These are phyloP conservation scores for Helicosporidium sp. DNA, from an alignment of 139 green algal species.

Conservation along the genomic window DNA sequence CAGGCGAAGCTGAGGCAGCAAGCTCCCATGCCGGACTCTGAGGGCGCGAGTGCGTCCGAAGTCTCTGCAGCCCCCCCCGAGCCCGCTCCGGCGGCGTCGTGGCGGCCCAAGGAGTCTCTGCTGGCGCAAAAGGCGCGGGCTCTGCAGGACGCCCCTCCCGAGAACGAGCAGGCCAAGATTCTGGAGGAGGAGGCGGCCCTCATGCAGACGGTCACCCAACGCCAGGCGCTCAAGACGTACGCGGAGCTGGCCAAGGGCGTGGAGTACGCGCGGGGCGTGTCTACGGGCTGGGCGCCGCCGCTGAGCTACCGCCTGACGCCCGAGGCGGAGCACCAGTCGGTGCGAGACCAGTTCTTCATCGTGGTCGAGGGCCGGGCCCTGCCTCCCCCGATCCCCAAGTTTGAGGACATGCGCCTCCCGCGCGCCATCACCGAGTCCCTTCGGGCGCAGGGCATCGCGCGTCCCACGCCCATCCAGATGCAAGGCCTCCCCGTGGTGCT, in stretches of 20 bases:
- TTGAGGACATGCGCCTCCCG: constrained; percentile 37
- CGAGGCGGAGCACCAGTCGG: constrained; percentile 35
- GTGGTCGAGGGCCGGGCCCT: constrained; percentile 64
- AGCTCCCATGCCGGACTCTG: too few relatives aligned
- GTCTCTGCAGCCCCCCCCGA: too few relatives aligned
- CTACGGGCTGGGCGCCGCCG: constrained; percentile 84
- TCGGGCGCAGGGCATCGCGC: constrained; percentile 58
- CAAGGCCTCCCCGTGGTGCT: constrained; percentile 79
- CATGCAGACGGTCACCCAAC: constrained; percentile 65
- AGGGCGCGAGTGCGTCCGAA: too few relatives aligned
- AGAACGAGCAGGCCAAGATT: constrained; percentile 45
- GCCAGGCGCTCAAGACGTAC: constrained; percentile 71
- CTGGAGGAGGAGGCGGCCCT: constrained; percentile 72
- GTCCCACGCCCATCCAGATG: constrained; percentile 87
- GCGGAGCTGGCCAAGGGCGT: constrained; percentile 76
- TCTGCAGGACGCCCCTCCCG: constrained; percentile 23
- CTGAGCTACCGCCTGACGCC: constrained; percentile 43
- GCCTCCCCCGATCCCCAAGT: constrained; percentile 67
- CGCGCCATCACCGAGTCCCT: constrained; percentile 49
- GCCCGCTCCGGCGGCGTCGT: constrained; percentile 2
- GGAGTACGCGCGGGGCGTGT: constrained; percentile 50
- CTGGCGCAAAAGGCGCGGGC: constrained; percentile 35
- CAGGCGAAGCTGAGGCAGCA: constrained; percentile 27
- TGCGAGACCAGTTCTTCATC: constrained; percentile 80
- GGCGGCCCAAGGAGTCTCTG: constrained; percentile 42